phyloP scores from a whole-genome alignment of 2,329 filamentous ascomycete species.

The Blastomyces percursus region DNA sequence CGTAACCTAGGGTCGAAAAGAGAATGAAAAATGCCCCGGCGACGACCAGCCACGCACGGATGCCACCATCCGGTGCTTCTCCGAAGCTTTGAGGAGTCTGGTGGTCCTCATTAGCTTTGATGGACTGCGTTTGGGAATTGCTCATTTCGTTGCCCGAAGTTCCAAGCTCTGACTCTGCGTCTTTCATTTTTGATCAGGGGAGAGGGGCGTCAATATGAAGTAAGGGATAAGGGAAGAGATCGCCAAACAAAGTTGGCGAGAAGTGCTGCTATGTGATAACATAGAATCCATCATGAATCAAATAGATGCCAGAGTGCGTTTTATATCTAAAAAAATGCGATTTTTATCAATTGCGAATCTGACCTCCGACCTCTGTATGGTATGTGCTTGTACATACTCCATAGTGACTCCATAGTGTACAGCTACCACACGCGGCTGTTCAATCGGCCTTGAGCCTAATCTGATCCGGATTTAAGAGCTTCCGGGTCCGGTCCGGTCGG shows the following conservation, averaged over 20 bases:
- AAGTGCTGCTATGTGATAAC: neutral
- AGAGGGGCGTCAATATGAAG: neutral
- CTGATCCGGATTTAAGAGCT: neutral
- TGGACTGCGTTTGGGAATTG: neutral
- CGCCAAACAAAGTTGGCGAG: neutral
- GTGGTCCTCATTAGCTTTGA: neutral
- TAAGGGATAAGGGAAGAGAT: neutral
- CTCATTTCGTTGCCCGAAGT: neutral
- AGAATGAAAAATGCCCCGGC: slow-evolving; percentile 20
- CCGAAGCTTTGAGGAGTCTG: slow-evolving; percentile 12
- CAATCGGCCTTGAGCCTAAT: neutral
- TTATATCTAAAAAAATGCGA: neutral
- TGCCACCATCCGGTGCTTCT: slow-evolving; percentile 24
- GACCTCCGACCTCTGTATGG: no score
- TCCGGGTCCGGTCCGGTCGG: neutral
- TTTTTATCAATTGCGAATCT: neutral
- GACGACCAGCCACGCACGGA: slow-evolving; percentile 21
- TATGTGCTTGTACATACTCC: no score
- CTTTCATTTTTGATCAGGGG: neutral
- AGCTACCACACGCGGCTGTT: no score
- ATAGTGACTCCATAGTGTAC: no score
- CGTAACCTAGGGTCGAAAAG: slow-evolving; percentile 34
- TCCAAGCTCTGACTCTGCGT: neutral
- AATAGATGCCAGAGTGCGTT: neutral
- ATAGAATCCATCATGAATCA: neutral